Evolutionary conservation across 2,329 filamentous ascomycete genomes (phyloP).

Genomic region (Apiospora koreana): DNA sequence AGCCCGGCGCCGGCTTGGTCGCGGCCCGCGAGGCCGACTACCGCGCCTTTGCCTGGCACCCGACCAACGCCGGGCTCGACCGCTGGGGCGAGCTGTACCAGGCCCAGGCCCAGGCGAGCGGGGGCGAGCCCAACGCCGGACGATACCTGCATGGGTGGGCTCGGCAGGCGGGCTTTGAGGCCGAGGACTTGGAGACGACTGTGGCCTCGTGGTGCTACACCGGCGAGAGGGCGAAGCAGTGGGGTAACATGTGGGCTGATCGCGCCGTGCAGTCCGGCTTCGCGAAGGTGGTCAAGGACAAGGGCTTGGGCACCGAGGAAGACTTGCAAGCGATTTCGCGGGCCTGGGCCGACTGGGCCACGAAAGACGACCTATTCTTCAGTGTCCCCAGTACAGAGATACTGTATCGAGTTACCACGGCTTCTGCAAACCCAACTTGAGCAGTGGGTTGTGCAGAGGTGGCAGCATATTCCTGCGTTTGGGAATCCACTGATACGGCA

Average conservation of each 20-base stretch:
- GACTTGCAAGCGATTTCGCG: not conserved
- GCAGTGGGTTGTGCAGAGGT: not conserved
- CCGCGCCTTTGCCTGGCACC: slow-evolving; percentile 11
- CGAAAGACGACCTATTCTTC: slow-evolving; percentile 9
- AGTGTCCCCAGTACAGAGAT: slow-evolving; percentile 4
- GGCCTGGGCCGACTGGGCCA: slow-evolving; percentile 1
- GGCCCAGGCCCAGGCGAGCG: not conserved
- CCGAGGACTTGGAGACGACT: not conserved
- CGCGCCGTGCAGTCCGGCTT: slow-evolving; percentile 10
- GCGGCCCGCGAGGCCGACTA: slow-evolving; percentile 27
- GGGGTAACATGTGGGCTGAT: slow-evolving; percentile 8
- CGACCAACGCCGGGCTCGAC: not conserved
- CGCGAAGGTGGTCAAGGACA: slow-evolving; percentile 1
- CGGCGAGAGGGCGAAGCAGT: not conserved
- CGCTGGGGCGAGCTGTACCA: slow-evolving; percentile 11
- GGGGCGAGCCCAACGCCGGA: slow-evolving; percentile 9
- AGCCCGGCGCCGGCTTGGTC: slow-evolving; percentile 46
- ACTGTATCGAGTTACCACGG: not conserved
- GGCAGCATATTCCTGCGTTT: no score
- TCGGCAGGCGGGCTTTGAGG: not conserved
- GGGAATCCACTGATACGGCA: no score
- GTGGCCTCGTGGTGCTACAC: slow-evolving; percentile 12
- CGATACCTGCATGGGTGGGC: slow-evolving; percentile 5
- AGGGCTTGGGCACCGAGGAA: not conserved
- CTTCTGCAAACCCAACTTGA: not conserved